These are phyloP conservation scores for Centrapalus pauciflorus DNA, from an alignment of 129 eudicot species.

Conservation along the genomic window DNA sequence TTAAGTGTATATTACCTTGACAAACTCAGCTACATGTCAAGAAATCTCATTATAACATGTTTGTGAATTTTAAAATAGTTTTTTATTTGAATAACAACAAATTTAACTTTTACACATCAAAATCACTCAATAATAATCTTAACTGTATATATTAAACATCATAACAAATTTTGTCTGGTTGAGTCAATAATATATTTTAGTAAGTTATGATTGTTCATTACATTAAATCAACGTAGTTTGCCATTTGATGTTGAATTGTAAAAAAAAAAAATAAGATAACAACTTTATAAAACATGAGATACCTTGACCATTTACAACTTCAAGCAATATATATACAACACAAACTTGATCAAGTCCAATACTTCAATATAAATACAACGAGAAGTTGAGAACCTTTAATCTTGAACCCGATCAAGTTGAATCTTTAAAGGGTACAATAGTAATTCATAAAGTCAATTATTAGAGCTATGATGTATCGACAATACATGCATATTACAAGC, in stretches of 20 bases:
- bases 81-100: too few species aligned
- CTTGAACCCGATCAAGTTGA: background rate
- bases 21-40: too few species aligned
- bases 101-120: too few species aligned
- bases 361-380: background rate
- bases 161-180: too few species aligned
- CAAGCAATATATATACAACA: background rate
- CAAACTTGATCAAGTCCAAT: background rate
- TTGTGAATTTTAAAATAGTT: too few species aligned
- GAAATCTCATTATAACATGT: too few species aligned
- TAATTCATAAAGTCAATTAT: constrained; percentile 8
- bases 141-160: too few species aligned
- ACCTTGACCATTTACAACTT: background rate
- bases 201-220: background rate
- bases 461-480: constrained; percentile 10
- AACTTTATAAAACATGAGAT: background rate
- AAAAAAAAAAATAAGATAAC: too few species aligned
- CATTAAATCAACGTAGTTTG: background rate
- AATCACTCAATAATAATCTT: too few species aligned
- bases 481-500: constrained; percentile 1
- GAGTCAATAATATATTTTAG: background rate
- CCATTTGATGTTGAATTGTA: background rate
- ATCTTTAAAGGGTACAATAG: background rate
- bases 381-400: background rate
- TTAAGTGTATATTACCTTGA: too few species aligned